Base-by-base conservation (phyloP, 176 grass and related monocot species). In the Hsuehochloa calcarea region DNA sequence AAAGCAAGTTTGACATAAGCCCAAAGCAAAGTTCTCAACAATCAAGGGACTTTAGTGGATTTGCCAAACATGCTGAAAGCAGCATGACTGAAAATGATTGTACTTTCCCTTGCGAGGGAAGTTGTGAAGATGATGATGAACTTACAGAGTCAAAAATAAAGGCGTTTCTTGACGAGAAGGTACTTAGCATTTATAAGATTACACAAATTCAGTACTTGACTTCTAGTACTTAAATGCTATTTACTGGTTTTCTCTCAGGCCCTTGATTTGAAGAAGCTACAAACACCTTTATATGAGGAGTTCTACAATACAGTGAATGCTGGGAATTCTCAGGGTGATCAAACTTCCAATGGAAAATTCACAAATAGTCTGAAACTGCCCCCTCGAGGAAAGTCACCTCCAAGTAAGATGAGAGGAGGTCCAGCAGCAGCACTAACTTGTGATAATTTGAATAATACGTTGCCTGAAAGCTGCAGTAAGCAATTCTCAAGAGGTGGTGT, bases 251-350 rank as follows among this genome's bases (percentile, higher is more conserved):
- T 76, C 35, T 78, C 50, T 2, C 80, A 99, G 97, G 97, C 97
- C 76, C 84, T 99, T 91, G 97, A 96, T 85, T 88, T 99, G 81
- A 96, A 99, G 87, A 99, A 99, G 79, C 82, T 99, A 79, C 97
- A 94, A 72, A 92, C 93, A 76, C 93, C 97, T 86, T 87, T 99
- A 74, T 99, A 96, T 31, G 93, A 98, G 90, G 95, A 99, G 76
- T 96, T 99, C 84, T 96, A 94, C 86, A 99, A 96, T 85, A 92
- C 88, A 46, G 81, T 84, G 66, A 93, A 96, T 72, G 77, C 87
- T 63, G 88, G 79, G 37, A 92, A 58, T 85, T 86, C 68, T 74
- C 88, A 88, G 78, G 65, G 71, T 80, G 86, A 75, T 65, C 83
- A 82, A 87, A 75, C 83, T 80, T 92, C 91, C 84, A 93, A 92